Base-by-base conservation (phyloP, 179 eudicot species). In the Beta macrorhiza region DNA sequence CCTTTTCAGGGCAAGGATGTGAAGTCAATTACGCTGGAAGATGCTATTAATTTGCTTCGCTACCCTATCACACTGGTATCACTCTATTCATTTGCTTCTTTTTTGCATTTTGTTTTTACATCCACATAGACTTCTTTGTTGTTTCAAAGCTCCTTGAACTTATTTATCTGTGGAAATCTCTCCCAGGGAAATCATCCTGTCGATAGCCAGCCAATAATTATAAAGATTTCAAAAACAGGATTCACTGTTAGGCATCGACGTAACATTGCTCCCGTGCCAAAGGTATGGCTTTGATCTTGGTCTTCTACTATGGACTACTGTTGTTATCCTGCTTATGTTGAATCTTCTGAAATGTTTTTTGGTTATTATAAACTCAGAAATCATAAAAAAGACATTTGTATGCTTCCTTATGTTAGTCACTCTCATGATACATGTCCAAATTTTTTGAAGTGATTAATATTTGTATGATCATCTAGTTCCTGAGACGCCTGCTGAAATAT, bases 121-220 rank as follows among this genome's bases (percentile, higher is more conserved):
- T 72, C 17, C 69, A 45, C 6, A 44, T 73, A 74, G 61, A 76
- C 49, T 37, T 52, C n/a, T 73, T 22, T 10, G 55, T 68, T 9
- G 13, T 61, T 47, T 58, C 64, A 17, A 4, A 58, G 53, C 65
- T 49, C 44, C 58, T 76, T 67, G 62, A 9, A 67, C 80, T 61
- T n/a, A 16, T 85, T 16, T 76, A 75, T 67, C 32, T 72, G 22
- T 53, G 25, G 25, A 49, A 11, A 68, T 49, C 19, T 9, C 25
- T 67, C 71, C n/a, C 85, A 97, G 99, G 99, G 99, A 79, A 86
- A 85, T 64, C 97, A 97, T 80, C 99, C 94, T 44, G 89, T 85
- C 29, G 93, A 89, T 86, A 84, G 87, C 63, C 88, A 72, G 63
- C 97, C 97, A 59, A 87, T 97, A 70, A n/a, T 86, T 3, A 67